Evolutionary conservation across 108 stramenopile species (phyloP), one percentile per base, ranked within the genome.

Genomic region (Conticribra guillardii): DNA sequence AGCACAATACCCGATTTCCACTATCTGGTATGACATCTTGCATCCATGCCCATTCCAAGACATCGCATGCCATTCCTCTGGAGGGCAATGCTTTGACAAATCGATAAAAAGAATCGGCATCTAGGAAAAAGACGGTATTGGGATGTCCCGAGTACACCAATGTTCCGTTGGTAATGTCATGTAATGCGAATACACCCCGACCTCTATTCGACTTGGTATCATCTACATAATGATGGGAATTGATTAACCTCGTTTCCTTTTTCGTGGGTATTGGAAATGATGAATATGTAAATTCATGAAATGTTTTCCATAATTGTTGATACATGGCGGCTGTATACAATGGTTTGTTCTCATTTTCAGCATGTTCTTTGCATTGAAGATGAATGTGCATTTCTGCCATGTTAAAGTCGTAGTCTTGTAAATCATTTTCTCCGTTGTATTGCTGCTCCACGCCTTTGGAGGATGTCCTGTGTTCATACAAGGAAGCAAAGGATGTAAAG

Each of bases 211-310:
- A n/a, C n/a, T n/a, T n/a, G n/a, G 8, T 41, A 41, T 41, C 37
- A 9, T 41, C 37, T 11, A 11, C 5, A 41, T 41, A 41, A 41
- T 41, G 8, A 41, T 41, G 37, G 8, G 5, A 41, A 41, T 41
- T 41, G 37, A 41, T 5, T 41, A 41, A n/a, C n/a, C n/a, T n/a
- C n/a, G n/a, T n/a, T n/a, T n/a, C n/a, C n/a, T n/a, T n/a, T n/a
- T n/a, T n/a, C n/a, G n/a, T n/a, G 37, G 63, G 49, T 64, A 50
- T 64, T 31, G 63, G 63, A 50, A 33, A 64, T 7, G 37, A 41
- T 41, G 63, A 48, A 22, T 49, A 52, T 18, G 63, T 52, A 0
- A 32, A 51, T 31, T 64, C 27, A 2, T 30, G 63, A 64, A 52
- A 64, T 17, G 19, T 52, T 51, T 64, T 23, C 63, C 63, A 64